Evolutionary conservation across 1,284 basidiomycete species (phyloP).

Genomic region (Melampsora larici-populina): DNA sequence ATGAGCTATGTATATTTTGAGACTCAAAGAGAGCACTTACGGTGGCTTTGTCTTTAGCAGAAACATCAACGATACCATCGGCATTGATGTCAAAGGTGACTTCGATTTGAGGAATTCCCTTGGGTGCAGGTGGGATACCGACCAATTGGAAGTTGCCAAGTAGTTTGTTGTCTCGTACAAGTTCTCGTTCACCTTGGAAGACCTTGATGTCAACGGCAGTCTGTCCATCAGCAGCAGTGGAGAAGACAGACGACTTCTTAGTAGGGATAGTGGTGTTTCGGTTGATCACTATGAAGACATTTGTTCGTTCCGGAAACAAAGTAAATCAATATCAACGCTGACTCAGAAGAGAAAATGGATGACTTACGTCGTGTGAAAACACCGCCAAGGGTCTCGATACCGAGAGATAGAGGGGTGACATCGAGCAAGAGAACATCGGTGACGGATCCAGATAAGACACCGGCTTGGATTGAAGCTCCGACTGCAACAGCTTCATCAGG

Average conservation of each 20-base stretch:
- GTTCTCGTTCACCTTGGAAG: constrained; percentile 91
- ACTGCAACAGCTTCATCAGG: constrained; percentile 92
- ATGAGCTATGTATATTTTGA: not conserved
- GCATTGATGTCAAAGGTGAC: constrained; percentile 99
- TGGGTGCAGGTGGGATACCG: constrained; percentile 93
- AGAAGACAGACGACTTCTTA: constrained; percentile 98
- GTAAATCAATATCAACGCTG: not conserved
- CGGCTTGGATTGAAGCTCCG: constrained; percentile 87
- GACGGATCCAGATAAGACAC: constrained; percentile 92
- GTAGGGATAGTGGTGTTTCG: constrained; percentile 99
- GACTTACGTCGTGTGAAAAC: constrained; percentile 75
- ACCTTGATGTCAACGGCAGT: constrained; percentile 85
- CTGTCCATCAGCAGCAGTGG: constrained; percentile 78
- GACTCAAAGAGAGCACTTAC: not conserved
- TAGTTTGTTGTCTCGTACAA: constrained; percentile 97
- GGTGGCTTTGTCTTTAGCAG: constrained; percentile 94
- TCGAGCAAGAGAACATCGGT: constrained; percentile 94
- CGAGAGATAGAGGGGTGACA: constrained; percentile 88
- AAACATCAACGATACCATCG: constrained; percentile 95
- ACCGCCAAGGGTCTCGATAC: constrained; percentile 89
- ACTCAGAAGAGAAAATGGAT: not conserved
- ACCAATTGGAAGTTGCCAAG: constrained; percentile 99
- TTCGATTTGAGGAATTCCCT: constrained; percentile 97
- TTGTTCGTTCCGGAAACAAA: not conserved
- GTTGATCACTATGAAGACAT: constrained; percentile 66